These are phyloP conservation scores for Cystoderma amianthinum DNA, from an alignment of 768 basidiomycete species.

Conservation along the genomic window DNA sequence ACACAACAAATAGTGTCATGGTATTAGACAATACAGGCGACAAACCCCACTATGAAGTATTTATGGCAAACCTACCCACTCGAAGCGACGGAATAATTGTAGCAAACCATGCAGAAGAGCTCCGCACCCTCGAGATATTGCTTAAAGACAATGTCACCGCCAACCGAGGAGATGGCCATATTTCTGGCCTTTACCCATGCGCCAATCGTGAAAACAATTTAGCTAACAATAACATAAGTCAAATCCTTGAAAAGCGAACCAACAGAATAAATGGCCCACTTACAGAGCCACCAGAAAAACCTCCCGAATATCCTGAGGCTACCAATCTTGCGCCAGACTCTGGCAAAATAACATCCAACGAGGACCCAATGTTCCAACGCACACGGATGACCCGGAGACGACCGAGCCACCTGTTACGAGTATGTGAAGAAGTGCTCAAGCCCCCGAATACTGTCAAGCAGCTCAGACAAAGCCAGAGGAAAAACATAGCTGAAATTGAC, in stretches of 20 bases:
- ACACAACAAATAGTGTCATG: constrained; percentile 7
- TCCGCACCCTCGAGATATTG: not conserved
- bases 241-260: constrained; percentile 10
- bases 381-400: not conserved
- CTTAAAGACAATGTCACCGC: constrained; percentile 3
- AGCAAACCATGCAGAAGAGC: too few relatives aligned
- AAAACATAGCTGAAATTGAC: too few relatives aligned
- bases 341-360: too few relatives aligned
- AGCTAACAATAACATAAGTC: constrained; percentile 2
- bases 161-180: constrained; percentile 7
- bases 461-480: constrained; percentile 4
- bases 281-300: too few relatives aligned
- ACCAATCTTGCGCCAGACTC: too few relatives aligned
- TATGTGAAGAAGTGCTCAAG: not conserved
- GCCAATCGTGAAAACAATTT: constrained; percentile 4
- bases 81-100: too few relatives aligned
- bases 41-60: not conserved
- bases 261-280: too few relatives aligned
- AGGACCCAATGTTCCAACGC: constrained; percentile 12
- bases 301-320: too few relatives aligned
- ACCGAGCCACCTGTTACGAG: too few relatives aligned
- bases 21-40: not conserved
- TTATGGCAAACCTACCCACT: too few relatives aligned
- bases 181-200: constrained; percentile 7
- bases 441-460: constrained; percentile 11